These are phyloP conservation scores for Hygrophoropsis aurantiaca DNA, from an alignment of 768 basidiomycete species.

Conservation along the genomic window DNA sequence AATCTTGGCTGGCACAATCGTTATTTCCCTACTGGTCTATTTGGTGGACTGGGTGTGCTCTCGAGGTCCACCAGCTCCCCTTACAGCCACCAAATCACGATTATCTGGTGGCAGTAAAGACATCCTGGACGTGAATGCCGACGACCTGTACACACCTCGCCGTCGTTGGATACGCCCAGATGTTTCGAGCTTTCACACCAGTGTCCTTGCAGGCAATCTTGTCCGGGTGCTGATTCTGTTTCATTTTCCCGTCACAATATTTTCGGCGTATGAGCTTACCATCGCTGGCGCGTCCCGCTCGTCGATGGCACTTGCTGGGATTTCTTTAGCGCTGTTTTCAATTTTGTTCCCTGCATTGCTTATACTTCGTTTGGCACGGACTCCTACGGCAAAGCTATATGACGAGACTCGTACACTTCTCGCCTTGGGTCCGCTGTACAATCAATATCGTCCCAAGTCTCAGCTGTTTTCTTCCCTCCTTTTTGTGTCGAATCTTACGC, in stretches of 20 bases:
- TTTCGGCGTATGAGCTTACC: slow-evolving; percentile 70
- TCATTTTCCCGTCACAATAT: slow-evolving; percentile 92
- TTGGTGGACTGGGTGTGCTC: slow-evolving; percentile 56
- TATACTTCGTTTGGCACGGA: slow-evolving; percentile 74
- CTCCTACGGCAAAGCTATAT: slow-evolving; percentile 87
- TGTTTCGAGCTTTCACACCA: slow-evolving; percentile 78
- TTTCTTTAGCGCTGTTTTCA: slow-evolving; percentile 81
- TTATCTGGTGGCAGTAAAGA: slow-evolving; percentile 53
- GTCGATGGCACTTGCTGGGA: slow-evolving; percentile 74
- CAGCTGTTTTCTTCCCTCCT: slow-evolving; percentile 84
- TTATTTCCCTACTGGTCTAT: slow-evolving; percentile 73
- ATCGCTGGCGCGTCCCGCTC: slow-evolving; percentile 49
- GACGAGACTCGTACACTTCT: slow-evolving; percentile 93
- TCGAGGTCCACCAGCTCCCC: slow-evolving; percentile 15
- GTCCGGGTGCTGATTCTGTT: slow-evolving; percentile 89
- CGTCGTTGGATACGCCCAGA: slow-evolving; percentile 45
- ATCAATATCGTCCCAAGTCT: slow-evolving; percentile 88
- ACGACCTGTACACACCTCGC: slow-evolving; percentile 27
- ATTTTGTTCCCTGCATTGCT: slow-evolving; percentile 74
- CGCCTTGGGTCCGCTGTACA: slow-evolving; percentile 89
- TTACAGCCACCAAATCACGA: slow-evolving; percentile 25
- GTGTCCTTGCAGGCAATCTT: slow-evolving; percentile 85
- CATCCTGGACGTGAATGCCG: slow-evolving; percentile 35
- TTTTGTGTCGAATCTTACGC: slow-evolving; percentile 78
- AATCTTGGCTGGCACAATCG: slow-evolving; percentile 71